Percentiles rank a stretch among this genome's conserved stretches.
These are phyloP conservation scores for Serendipita sp. DNA, from an alignment of 768 basidiomycete genomes.

Conservation along the genomic window DNA sequence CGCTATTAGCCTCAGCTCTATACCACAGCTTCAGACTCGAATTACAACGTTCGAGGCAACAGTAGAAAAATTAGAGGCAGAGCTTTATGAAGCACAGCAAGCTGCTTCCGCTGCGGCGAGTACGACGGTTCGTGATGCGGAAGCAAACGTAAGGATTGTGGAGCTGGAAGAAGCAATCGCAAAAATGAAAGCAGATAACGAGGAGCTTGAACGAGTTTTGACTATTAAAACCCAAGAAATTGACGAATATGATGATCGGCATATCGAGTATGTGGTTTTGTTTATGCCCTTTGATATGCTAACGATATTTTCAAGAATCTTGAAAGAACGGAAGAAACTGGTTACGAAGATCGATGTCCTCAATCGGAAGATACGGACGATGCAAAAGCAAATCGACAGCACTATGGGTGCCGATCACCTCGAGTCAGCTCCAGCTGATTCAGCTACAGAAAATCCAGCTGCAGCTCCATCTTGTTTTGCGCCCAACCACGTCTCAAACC, in stretches of 20 bases:
- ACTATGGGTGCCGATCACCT: neutral
- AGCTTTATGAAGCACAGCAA: slow-evolving; percentile 3
- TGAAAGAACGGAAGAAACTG: slow-evolving; percentile 70
- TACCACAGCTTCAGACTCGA: neutral
- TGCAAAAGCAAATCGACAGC: slow-evolving; percentile 27
- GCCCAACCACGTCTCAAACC: neutral
- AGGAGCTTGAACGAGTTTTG: slow-evolving; percentile 60
- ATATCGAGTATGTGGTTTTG: slow-evolving; percentile 46
- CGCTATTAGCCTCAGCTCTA: neutral
- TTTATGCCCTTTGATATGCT: neutral
- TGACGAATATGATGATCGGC: slow-evolving; percentile 69
- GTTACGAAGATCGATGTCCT: slow-evolving; percentile 50
- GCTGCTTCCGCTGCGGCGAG: slow-evolving; percentile 1
- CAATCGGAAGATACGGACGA: slow-evolving; percentile 51
- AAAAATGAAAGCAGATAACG: slow-evolving; percentile 51
- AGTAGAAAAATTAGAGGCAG: neutral
- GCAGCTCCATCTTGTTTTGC: neutral
- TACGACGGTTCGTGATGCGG: slow-evolving; percentile 3
- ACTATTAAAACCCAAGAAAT: slow-evolving; percentile 57
- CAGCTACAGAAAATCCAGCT: neutral
- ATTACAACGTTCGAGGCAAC: neutral
- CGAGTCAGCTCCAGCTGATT: neutral
- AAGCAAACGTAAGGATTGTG: neutral
- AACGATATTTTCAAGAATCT: slow-evolving; percentile 30
- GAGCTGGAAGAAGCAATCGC: slow-evolving; percentile 35